Evolutionary conservation across 2,329 filamentous ascomycete species (phyloP).

Genomic region (Trichoderma sp.): DNA sequence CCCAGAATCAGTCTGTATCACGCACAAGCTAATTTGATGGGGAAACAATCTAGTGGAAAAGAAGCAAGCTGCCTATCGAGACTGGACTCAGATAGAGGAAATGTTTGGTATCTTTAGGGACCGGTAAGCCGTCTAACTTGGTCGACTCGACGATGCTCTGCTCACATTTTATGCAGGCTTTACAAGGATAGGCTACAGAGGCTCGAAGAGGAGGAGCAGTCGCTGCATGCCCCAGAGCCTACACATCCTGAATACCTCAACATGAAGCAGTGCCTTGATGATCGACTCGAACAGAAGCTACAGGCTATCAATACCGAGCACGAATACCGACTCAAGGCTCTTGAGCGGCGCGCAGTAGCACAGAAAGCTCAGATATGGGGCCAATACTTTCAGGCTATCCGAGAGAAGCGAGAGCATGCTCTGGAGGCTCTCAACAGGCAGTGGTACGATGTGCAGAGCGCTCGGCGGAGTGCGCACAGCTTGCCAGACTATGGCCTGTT

Average conservation of each 20-base stretch:
- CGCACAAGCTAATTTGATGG: conserved; percentile 24
- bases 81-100: conserved; percentile 77
- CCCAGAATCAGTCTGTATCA: background rate
- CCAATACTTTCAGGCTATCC: conserved; percentile 84
- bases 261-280: conserved; percentile 84
- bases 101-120: conserved; percentile 86
- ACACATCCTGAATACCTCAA: conserved; percentile 89
- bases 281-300: conserved; percentile 76
- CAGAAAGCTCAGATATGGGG: conserved; percentile 83
- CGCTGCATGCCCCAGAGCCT: conserved; percentile 57
- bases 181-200: conserved; percentile 85
- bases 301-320: conserved; percentile 72
- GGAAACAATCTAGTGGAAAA: conserved; percentile 58
- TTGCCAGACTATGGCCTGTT: conserved; percentile 79
- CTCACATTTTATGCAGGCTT: conserved; percentile 53
- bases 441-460: conserved; percentile 90
- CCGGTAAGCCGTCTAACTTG: conserved; percentile 50
- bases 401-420: conserved; percentile 77
- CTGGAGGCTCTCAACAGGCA: conserved; percentile 81
- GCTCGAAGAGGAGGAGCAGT: conserved; percentile 68
- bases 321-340: conserved; percentile 68
- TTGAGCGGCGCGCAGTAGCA: conserved; percentile 73
- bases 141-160: conserved; percentile 23
- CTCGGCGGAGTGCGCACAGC: conserved; percentile 76
- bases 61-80: conserved; percentile 76